Conservation (phyloP, 106 monocot genomes). For the Acorus gramineus region DNA sequence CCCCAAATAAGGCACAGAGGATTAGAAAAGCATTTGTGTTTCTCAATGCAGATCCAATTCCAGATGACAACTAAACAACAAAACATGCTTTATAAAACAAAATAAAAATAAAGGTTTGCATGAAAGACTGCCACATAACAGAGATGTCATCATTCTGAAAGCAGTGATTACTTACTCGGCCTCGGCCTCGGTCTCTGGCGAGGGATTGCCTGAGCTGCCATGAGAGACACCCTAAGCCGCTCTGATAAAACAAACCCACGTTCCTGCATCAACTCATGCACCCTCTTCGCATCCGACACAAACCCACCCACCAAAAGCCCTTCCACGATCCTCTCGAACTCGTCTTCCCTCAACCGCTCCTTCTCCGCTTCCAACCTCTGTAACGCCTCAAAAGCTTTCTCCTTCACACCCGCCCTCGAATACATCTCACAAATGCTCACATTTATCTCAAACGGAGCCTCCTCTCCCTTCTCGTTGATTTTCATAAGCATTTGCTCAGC, state of each 20-base stretch:
- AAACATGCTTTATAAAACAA: no score
- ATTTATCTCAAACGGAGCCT: slow-evolving; percentile 38
- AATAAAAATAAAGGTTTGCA: no score
- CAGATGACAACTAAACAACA: no score
- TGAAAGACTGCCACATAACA: no score
- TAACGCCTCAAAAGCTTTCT: slow-evolving; percentile 36
- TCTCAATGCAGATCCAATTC: no score
- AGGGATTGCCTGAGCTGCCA: slow-evolving; percentile 31
- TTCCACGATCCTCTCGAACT: slow-evolving; percentile 58
- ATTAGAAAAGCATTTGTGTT: no score
- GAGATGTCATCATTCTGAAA: no score
- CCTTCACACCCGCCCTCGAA: slow-evolving; percentile 25
- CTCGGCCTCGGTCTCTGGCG: background rate
- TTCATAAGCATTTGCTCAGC: slow-evolving; percentile 46
- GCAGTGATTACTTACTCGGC: no score
- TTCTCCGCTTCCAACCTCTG: slow-evolving; percentile 55
- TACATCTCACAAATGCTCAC: slow-evolving; percentile 79
- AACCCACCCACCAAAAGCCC: slow-evolving; percentile 54
- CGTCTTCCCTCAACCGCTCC: slow-evolving; percentile 26
- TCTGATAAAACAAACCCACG: slow-evolving; percentile 40
- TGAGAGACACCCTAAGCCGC: slow-evolving; percentile 14
- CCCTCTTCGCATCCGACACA: slow-evolving; percentile 48
- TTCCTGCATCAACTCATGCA: slow-evolving; percentile 40
- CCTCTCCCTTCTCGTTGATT: slow-evolving; percentile 43
- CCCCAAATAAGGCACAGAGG: no score